Evolutionary conservation across 2,329 filamentous ascomycete species (phyloP).

Genomic region (Ophiostoma quercus): DNA sequence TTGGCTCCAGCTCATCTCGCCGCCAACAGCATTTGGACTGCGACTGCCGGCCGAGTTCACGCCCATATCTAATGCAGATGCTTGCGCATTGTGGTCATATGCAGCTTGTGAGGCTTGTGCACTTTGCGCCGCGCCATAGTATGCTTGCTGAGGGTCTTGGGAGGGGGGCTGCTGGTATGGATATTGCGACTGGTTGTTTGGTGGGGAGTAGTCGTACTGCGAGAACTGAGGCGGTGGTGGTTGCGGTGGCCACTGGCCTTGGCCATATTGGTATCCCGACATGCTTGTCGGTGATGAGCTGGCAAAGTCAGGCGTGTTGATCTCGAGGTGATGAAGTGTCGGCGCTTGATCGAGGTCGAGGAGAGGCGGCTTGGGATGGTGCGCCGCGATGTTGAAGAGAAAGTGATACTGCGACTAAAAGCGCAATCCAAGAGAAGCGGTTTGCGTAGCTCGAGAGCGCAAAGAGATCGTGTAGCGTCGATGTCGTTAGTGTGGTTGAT

Average conservation of each 20-base stretch:
- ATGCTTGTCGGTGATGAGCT: conserved; percentile 30
- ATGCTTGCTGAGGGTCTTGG: conserved; percentile 22
- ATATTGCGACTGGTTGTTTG: conserved; percentile 1
- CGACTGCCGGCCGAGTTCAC: conserved; percentile 24
- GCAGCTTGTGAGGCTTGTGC: conserved; percentile 36
- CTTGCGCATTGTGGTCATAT: conserved; percentile 38
- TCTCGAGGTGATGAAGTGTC: not conserved
- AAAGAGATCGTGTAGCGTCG: not conserved
- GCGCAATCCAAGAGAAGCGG: not conserved
- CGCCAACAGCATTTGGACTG: conserved; percentile 22
- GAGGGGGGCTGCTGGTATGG: conserved; percentile 14
- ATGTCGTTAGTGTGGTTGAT: not conserved
- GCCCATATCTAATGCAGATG: conserved; percentile 38
- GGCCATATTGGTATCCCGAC: conserved; percentile 39
- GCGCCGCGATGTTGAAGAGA: not conserved
- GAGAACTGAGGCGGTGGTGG: conserved; percentile 16
- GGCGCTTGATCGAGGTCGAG: not conserved
- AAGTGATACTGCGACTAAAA: not conserved
- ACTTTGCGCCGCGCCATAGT: conserved; percentile 32
- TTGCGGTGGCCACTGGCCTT: conserved; percentile 30
- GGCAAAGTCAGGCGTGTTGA: not conserved
- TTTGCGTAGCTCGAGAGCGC: not conserved
- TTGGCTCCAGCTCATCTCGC: conserved; percentile 24
- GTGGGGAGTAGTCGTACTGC: conserved; percentile 29
- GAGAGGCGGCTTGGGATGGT: not conserved